Evolutionary conservation across 2,329 filamentous ascomycete genomes (phyloP).

Genomic region (Lizonia empirigonia): DNA sequence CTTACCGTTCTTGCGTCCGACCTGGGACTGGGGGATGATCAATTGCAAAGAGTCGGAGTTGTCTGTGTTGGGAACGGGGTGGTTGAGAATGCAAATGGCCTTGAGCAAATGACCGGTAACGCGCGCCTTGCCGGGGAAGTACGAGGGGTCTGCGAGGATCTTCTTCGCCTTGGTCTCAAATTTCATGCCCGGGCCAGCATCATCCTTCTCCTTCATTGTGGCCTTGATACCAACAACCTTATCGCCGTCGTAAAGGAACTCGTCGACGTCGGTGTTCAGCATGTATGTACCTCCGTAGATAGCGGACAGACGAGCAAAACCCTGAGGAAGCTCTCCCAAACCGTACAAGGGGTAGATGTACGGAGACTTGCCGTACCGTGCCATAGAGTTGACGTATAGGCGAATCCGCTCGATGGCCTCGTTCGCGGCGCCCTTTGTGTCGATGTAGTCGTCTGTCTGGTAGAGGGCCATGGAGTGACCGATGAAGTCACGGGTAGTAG

Average conservation of each 20-base stretch:
- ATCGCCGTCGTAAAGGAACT: slow-evolving; percentile 80
- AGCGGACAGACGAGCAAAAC: slow-evolving; percentile 94
- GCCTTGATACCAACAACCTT: slow-evolving; percentile 97
- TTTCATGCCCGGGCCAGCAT: slow-evolving; percentile 76
- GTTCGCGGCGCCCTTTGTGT: slow-evolving; percentile 71
- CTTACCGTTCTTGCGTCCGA: slow-evolving; percentile 93
- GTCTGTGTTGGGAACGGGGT: slow-evolving; percentile 88
- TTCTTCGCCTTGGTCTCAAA: slow-evolving; percentile 96
- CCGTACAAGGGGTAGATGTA: slow-evolving; percentile 99
- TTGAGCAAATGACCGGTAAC: slow-evolving; percentile 89
- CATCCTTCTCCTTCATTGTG: slow-evolving; percentile 88
- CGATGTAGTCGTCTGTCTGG: slow-evolving; percentile 86
- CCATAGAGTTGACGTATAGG: slow-evolving; percentile 96
- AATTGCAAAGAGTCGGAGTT: slow-evolving; percentile 89
- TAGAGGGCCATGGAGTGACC: slow-evolving; percentile 98
- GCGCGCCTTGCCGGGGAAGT: slow-evolving; percentile 89
- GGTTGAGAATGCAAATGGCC: slow-evolving; percentile 96
- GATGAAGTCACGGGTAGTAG: slow-evolving; percentile 89
- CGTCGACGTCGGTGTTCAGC: slow-evolving; percentile 94
- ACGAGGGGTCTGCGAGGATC: slow-evolving; percentile 94
- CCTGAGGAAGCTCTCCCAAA: slow-evolving; percentile 94
- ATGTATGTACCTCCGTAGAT: slow-evolving; percentile 99
- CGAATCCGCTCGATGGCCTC: slow-evolving; percentile 91
- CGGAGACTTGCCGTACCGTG: slow-evolving; percentile 95
- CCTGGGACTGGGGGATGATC: slow-evolving; percentile 97